Conservation (phyloP, 352 stramenopile species). For the Globisporangium polare region DNA sequence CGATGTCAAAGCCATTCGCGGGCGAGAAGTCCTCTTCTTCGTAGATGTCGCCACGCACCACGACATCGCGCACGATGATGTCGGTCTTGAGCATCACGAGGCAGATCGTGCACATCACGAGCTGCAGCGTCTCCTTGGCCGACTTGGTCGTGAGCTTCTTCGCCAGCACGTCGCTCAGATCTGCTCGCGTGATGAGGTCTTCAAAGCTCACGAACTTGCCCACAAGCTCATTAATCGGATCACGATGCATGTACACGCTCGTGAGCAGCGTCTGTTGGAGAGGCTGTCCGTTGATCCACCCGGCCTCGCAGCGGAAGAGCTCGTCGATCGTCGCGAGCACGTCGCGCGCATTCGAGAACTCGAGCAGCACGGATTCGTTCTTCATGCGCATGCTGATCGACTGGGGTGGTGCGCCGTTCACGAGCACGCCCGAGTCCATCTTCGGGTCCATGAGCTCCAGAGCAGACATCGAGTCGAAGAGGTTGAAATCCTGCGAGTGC, state of each 20-base stretch:
- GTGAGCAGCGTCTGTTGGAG: conserved; percentile 88
- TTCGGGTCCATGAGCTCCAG: conserved; percentile 93
- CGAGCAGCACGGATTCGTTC: conserved; percentile 34
- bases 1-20: conserved; percentile 61
- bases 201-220: conserved; percentile 16
- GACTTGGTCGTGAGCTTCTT: conserved; percentile 26
- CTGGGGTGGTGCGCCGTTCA: conserved; percentile 48
- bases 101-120: conserved; percentile 67
- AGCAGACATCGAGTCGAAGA: conserved; percentile 94
- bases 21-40: conserved; percentile 95
- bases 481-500: conserved; percentile 80
- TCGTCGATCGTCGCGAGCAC: conserved; percentile 75
- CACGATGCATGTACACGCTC: conserved; percentile 85
- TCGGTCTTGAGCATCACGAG: conserved; percentile 72
- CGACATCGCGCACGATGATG: conserved; percentile 74
- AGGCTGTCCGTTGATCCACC: conserved; percentile 82
- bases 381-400: conserved; percentile 52
- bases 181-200: conserved; percentile 16
- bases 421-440: conserved; percentile 92
- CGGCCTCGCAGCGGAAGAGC: conserved; percentile 69
- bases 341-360: conserved; percentile 62
- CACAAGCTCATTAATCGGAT: conserved; percentile 73
- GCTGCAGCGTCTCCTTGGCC: conserved; percentile 51
- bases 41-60: conserved; percentile 93
- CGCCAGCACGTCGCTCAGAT: conserved; percentile 28